Percentiles rank a stretch among this genome's conserved stretches.
Evolutionary conservation across 163 green algal species (phyloP).

Genomic region (Volvox carteri): DNA sequence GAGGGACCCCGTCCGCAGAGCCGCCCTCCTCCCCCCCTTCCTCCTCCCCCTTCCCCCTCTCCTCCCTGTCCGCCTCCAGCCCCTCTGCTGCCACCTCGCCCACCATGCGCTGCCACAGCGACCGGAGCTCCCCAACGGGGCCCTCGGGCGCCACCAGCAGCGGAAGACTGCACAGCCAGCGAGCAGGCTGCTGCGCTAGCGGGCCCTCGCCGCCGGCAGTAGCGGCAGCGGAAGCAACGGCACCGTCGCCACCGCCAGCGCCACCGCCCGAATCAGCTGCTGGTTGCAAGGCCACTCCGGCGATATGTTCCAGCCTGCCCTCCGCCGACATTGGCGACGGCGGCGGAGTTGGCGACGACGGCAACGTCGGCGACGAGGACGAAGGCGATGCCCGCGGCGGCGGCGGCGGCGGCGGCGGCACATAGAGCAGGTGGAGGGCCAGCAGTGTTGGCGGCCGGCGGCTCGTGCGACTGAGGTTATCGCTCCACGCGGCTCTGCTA

Average conservation of each 20-base stretch:
- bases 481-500: neutral
- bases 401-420: neutral
- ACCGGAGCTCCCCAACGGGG: neutral
- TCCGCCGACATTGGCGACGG: neutral
- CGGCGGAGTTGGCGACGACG: no score
- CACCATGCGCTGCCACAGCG: slow-evolving; percentile 28
- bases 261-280: neutral
- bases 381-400: neutral
- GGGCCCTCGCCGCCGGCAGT: no score
- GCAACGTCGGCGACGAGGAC: neutral
- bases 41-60: neutral
- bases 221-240: no score
- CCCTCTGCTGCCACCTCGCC: neutral
- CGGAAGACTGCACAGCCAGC: slow-evolving; percentile 6
- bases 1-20: no score
- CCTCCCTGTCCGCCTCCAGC: neutral
- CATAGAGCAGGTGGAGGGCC: neutral
- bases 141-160: slow-evolving; percentile 1
- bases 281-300: neutral
- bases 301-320: no score
- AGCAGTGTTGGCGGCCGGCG: neutral
- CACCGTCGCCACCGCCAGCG: neutral
- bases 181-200: neutral
- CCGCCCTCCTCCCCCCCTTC: neutral
- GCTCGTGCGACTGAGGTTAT: neutral